Evolutionary conservation across 257 asterid genomes (phyloP), one percentile per base, ranked within the genome.

Genomic region (Petunia axillaris): DNA sequence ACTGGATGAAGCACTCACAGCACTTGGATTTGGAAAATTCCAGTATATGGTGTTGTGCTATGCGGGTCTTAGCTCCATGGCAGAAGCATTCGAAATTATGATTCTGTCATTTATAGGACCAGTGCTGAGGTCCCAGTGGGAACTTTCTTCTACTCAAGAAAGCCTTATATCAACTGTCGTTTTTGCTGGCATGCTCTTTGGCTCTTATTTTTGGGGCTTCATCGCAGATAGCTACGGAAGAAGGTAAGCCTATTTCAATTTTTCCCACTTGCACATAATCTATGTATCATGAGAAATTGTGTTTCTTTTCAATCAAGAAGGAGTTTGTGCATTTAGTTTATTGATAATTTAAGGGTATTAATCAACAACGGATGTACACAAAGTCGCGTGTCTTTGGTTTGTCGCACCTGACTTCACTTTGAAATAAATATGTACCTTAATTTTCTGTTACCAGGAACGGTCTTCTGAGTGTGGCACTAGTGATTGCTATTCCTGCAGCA

Each of bases 41-140:
- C 97, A 93, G 64, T 79, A 15, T 76, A 83, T 85, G 48, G 91
- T 90, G 81, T 87, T 93, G 67, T 80, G 78, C 67, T 93, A 90
- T 79, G 98, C 94, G 0, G 97, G 98, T 25, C 90, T 92, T 36
- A 97, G 98, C 60, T 76, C 91, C 37, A 81, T 92, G 86, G 89
- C 92, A 5, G 97, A 91, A 83, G 91, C 98, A 36, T 90, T 93
- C 94, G 98, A 93, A 78, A 87, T 93, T 76, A 92, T 91, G 94
- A 89, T 93, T 60, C 87, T 93, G 16, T 92, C 97, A 5, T 92
- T 92, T 79, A 87, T 93, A 9, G 98, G 98, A 35, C 91, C 94
- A 41, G 88, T 90, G 43, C 91, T 93, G n/a, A 87, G 80, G 86
- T 75, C 82, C 8, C 83, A 87, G 53, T 93, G 98, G 98, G 92